Base-by-base conservation (phyloP, 257 asterid genomes). In the Solanum pennellii region DNA sequence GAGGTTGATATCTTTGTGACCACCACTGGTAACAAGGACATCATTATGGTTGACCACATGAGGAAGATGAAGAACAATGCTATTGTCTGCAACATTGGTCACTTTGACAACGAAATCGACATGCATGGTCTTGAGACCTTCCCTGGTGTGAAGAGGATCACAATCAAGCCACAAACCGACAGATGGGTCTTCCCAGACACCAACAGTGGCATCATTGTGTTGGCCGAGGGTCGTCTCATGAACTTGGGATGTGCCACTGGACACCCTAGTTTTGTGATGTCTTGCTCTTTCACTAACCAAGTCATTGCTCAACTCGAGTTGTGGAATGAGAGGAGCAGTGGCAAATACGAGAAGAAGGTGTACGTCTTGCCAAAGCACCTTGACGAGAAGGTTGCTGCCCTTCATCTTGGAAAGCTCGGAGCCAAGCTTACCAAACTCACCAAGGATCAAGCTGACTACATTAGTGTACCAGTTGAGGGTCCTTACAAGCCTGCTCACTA, bases 181-280 rank as follows among this genome's bases (percentile, higher is more conserved):
- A 71, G 94, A 73, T 93, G 92, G 92, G 91, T 93, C 0, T 93
- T 93, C 92, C 93, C 96, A 0, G 94, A 91, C 4, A 92, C 94
- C 10, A 87, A 88, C 0, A 31, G 87, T 0, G 95, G 95, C 59
- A 89, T 93, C 52, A 90, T 93, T 62, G 87, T 92, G 6, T 79
- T 93, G 87, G 95, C 95, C 0, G 95, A 93, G 88, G 95, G 95
- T 9, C 94, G 95, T 85, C 91, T 92, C 44, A 93, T 93, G 95
- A 92, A 93, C 93, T 90, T 93, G 91, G 95, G 95, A 9, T 93
- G 95, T 75, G 95, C 95, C 73, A 93, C 95, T 0, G 94, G 94
- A 20, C 95, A 93, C 86, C 95, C 95, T 2, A 93, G 95, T 89
- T 93, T 93, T n/a, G 94, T 93, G 60, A 93, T 93, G 95, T 93